These are phyloP conservation scores for Ophioceras dolichostomum DNA, from an alignment of 2,329 filamentous ascomycete species.

Conservation along the genomic window DNA sequence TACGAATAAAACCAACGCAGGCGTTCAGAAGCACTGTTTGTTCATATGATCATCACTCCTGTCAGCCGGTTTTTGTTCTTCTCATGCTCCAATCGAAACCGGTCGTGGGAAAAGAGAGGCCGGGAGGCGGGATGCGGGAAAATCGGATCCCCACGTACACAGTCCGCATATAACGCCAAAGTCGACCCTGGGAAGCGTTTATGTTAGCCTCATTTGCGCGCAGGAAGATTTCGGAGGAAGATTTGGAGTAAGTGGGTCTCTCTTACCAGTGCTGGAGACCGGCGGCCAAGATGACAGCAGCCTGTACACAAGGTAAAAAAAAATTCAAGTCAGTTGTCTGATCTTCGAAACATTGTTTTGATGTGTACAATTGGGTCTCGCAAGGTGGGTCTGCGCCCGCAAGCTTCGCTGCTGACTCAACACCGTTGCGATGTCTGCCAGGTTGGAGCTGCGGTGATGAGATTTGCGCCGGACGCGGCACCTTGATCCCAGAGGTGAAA, in stretches of 20 bases:
- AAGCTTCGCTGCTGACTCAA: conserved; percentile 3
- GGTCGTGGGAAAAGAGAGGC: too few relatives aligned
- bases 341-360: conserved; percentile 13
- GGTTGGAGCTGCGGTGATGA: too few relatives aligned
- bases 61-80: too few relatives aligned
- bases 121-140: too few relatives aligned
- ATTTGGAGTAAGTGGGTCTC: too few relatives aligned
- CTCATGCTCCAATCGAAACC: too few relatives aligned
- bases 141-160: background rate
- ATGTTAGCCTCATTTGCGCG: background rate
- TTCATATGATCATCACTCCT: too few relatives aligned
- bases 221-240: background rate
- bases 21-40: conserved; percentile 81
- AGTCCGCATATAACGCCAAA: conserved; percentile 76
- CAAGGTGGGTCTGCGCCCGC: background rate
- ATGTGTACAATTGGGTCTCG: background rate
- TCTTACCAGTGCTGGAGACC: conserved; percentile 64
- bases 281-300: conserved; percentile 67
- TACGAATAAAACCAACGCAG: conserved; percentile 60
- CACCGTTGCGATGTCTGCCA: too few relatives aligned
- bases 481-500: too few relatives aligned
- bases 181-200: conserved; percentile 45
- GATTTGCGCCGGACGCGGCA: too few relatives aligned
- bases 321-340: conserved; percentile 3
- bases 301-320: conserved; percentile 33